A percentile compares a stretch with the other conserved stretches of the same genome.
Evolutionary conservation across 1,284 basidiomycete genomes (phyloP).

Genomic region (Taiwanofungus camphoratus): DNA sequence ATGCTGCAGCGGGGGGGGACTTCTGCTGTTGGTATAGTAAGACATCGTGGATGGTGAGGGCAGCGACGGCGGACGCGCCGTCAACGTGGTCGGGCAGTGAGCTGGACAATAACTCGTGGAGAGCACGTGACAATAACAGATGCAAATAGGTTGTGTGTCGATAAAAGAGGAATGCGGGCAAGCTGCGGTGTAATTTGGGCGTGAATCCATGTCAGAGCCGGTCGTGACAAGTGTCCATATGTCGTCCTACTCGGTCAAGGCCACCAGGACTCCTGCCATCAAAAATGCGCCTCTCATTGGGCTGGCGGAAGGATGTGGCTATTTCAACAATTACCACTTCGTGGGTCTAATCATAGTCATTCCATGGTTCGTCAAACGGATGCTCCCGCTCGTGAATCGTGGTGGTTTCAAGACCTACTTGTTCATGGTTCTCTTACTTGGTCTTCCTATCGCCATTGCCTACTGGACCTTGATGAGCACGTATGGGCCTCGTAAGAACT

Average conservation of each 20-base stretch:
- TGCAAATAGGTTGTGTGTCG: slow-evolving; percentile 8
- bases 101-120: not conserved
- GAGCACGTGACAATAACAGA: slow-evolving; percentile 4
- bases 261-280: slow-evolving; percentile 61
- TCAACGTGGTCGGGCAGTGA: not conserved
- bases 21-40: slow-evolving; percentile 44
- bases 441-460: slow-evolving; percentile 72
- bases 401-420: slow-evolving; percentile 83
- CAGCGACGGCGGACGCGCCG: slow-evolving; percentile 4
- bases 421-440: slow-evolving; percentile 71
- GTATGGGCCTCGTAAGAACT: slow-evolving; percentile 80
- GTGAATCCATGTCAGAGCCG: not conserved
- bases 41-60: slow-evolving; percentile 26
- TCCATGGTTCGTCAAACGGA: slow-evolving; percentile 77
- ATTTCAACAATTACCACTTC: slow-evolving; percentile 81
- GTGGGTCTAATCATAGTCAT: slow-evolving; percentile 71
- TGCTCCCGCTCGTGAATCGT: slow-evolving; percentile 71
- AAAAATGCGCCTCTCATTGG: slow-evolving; percentile 80
- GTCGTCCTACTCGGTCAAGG: slow-evolving; percentile 46
- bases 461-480: slow-evolving; percentile 92
- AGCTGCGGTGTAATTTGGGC: not conserved
- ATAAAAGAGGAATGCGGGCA: slow-evolving; percentile 2
- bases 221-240: slow-evolving; percentile 22
- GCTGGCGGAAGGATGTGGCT: slow-evolving; percentile 83
- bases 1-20: slow-evolving; percentile 81